Evolutionary conservation across 768 basidiomycete genomes (phyloP).

Genomic region (Mycena capillaripes): DNA sequence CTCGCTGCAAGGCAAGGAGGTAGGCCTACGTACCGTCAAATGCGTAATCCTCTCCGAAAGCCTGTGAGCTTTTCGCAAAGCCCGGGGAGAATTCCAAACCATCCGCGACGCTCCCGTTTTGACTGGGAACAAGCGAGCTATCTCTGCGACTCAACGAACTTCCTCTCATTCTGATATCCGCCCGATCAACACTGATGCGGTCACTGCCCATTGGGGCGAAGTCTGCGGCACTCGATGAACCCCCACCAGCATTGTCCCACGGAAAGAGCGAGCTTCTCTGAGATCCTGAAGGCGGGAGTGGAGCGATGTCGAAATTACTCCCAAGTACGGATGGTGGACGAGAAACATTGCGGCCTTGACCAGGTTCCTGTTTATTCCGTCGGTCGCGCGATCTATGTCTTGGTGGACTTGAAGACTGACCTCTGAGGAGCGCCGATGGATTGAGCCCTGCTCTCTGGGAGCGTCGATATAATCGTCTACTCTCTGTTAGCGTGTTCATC

Average conservation of each 20-base stretch:
- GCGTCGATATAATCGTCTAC: slow-evolving; percentile 21
- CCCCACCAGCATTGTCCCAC: slow-evolving; percentile 84
- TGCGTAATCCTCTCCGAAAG: slow-evolving; percentile 71
- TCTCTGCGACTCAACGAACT: slow-evolving; percentile 68
- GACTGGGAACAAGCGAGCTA: slow-evolving; percentile 68
- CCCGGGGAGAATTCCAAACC: slow-evolving; percentile 66
- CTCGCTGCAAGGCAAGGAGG: background rate
- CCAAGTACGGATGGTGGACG: slow-evolving; percentile 66
- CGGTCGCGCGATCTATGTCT: background rate
- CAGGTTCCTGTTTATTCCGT: slow-evolving; percentile 72
- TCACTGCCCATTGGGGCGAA: slow-evolving; percentile 58
- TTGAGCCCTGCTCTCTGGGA: slow-evolving; percentile 24
- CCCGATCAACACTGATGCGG: slow-evolving; percentile 63
- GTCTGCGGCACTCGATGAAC: slow-evolving; percentile 68
- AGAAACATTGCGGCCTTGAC: slow-evolving; percentile 84
- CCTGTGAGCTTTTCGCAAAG: slow-evolving; percentile 54
- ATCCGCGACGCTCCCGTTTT: slow-evolving; percentile 57
- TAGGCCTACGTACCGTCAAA: slow-evolving; percentile 70
- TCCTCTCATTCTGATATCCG: slow-evolving; percentile 67
- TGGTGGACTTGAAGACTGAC: slow-evolving; percentile 44
- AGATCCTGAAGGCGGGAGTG: slow-evolving; percentile 60
- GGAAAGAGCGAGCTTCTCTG: slow-evolving; percentile 83
- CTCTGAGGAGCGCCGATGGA: slow-evolving; percentile 68
- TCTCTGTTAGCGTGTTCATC: background rate
- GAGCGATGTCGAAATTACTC: slow-evolving; percentile 60